Conservation (phyloP, 2,329 filamentous ascomycete species). For the Arthrocladium fulminans region DNA sequence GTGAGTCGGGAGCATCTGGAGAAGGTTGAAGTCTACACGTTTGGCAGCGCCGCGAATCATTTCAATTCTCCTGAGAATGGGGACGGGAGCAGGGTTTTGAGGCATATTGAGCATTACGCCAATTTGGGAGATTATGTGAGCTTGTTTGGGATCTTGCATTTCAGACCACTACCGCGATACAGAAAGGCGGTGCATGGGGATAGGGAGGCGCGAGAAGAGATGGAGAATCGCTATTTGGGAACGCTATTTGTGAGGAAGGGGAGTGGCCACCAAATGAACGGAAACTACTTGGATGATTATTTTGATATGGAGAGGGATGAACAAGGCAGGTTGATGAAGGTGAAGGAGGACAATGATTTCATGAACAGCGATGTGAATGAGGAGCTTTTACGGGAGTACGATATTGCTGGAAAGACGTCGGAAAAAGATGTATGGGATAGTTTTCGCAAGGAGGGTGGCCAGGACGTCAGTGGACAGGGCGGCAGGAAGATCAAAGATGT, state of each 20-base stretch:
- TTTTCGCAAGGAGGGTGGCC: constrained; percentile 9
- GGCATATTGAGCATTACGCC: constrained; percentile 72
- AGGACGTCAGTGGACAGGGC: constrained; percentile 6
- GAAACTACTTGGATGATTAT: constrained; percentile 38
- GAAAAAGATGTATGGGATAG: constrained; percentile 3
- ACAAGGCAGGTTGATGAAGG: constrained; percentile 13
- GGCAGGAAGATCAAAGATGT: constrained; percentile 28
- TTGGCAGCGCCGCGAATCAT: constrained; percentile 69
- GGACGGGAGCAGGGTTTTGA: constrained; percentile 45
- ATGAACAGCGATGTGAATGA: constrained; percentile 28
- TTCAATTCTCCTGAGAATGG: constrained; percentile 60
- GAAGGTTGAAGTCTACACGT: constrained; percentile 67
- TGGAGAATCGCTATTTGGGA: constrained; percentile 42
- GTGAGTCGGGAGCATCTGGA: constrained; percentile 55
- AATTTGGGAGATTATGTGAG: constrained; percentile 67
- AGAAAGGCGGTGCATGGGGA: neutral
- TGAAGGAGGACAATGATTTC: constrained; percentile 28
- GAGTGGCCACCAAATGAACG: constrained; percentile 36
- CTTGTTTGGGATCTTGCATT: constrained; percentile 61
- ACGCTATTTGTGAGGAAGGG: constrained; percentile 38
- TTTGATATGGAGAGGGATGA: constrained; percentile 28
- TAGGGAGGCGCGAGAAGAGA: neutral
- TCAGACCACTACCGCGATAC: constrained; percentile 10
- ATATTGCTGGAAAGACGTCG: constrained; percentile 13
- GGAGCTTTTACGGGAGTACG: constrained; percentile 10